phyloP scores from a whole-genome alignment of 2,329 filamentous ascomycete species.

The Arthrobotrys musiformis region DNA sequence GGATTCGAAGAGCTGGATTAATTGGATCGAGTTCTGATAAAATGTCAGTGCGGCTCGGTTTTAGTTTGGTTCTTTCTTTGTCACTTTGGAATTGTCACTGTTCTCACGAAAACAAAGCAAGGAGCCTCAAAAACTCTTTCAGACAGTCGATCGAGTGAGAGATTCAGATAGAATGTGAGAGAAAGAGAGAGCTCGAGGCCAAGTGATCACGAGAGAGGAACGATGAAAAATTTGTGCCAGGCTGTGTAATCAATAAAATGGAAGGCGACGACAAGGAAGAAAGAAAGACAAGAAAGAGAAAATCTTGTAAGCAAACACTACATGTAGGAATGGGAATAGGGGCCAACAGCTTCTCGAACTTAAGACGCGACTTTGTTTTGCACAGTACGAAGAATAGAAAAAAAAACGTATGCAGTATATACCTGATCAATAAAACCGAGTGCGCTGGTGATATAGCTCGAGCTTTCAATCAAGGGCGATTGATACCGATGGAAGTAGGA shows the following conservation, averaged over 20 bases:
- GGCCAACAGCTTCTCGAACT: constrained; percentile 12
- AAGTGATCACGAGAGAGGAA: too few relatives aligned
- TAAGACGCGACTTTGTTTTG: constrained; percentile 4
- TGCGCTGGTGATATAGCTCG: constrained; percentile 19
- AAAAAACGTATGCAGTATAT: background rate
- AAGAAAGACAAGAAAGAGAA: constrained; percentile 41
- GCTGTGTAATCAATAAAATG: constrained; percentile 30
- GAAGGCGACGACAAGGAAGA: too few relatives aligned
- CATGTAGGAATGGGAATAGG: constrained; percentile 56
- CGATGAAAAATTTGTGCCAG: constrained; percentile 16
- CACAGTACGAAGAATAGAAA: background rate
- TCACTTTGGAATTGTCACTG: too few relatives aligned
- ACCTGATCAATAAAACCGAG: constrained; percentile 10
- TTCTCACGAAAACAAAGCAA: background rate
- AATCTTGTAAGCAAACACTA: constrained; percentile 47
- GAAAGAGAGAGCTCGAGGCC: too few relatives aligned
- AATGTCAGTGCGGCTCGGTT: too few relatives aligned
- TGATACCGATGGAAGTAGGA: too few relatives aligned
- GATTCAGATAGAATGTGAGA: background rate
- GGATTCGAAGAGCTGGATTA: too few relatives aligned
- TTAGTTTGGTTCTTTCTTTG: too few relatives aligned
- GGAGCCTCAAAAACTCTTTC: background rate
- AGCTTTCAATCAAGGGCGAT: constrained; percentile 24
- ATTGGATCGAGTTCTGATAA: too few relatives aligned
- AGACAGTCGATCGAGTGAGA: background rate